phyloP scores from a whole-genome alignment of 805 yeast genomes.

The Kluyveromyces dobzhanskii region DNA sequence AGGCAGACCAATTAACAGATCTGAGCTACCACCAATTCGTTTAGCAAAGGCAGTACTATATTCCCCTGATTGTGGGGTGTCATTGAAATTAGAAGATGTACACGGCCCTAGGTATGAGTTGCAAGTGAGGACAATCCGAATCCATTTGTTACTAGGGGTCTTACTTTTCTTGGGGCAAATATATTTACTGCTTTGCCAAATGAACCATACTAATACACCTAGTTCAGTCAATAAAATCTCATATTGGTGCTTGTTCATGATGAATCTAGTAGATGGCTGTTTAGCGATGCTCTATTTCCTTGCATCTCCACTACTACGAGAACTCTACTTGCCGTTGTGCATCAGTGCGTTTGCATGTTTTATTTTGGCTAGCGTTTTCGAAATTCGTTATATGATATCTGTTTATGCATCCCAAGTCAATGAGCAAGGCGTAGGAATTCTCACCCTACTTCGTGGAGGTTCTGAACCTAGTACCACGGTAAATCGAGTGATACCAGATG shows the following conservation, averaged over 20 bases:
- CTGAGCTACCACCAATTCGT: conserved; percentile 44
- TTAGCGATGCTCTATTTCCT: conserved; percentile 55
- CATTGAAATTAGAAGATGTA: conserved; percentile 32
- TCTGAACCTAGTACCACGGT: conserved; percentile 14
- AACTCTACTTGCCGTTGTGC: conserved; percentile 57
- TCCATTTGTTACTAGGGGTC: conserved; percentile 36
- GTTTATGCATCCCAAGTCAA: conserved; percentile 65
- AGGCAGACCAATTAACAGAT: conserved; percentile 63
- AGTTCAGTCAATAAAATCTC: conserved; percentile 70
- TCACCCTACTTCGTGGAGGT: conserved; percentile 56
- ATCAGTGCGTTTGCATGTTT: conserved; percentile 64
- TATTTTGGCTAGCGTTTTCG: conserved; percentile 64
- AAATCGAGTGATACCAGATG: conserved; percentile 36
- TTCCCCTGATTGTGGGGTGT: conserved; percentile 83
- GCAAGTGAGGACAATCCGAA: conserved; percentile 32
- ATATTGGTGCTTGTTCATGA: conserved; percentile 55
- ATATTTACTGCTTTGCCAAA: conserved; percentile 54
- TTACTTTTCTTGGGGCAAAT: conserved; percentile 44
- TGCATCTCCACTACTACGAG: conserved; percentile 45
- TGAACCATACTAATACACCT: conserved; percentile 67
- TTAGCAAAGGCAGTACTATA: conserved; percentile 54
- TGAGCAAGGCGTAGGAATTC: conserved; percentile 56
- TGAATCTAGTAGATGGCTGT: conserved; percentile 62
- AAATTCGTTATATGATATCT: conserved; percentile 60
- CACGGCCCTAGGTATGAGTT: conserved; percentile 52